Percentiles rank a stretch among this genome's conserved stretches.
phyloP scores from a whole-genome alignment of 2,329 filamentous ascomycete genomes.

The Colletotrichum spinosum region DNA sequence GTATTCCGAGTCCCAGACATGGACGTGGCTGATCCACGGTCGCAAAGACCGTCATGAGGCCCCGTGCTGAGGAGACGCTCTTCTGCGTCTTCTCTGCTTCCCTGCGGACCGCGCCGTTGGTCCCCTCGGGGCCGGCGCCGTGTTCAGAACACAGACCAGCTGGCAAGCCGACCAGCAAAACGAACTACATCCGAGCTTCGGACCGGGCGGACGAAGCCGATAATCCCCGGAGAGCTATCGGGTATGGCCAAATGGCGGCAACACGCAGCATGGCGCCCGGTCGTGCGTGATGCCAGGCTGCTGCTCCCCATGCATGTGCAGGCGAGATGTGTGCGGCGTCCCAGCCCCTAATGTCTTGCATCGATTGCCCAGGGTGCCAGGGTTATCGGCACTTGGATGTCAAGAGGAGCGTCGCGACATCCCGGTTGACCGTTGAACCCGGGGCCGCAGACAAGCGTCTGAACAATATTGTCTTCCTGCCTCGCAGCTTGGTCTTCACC shows the following conservation, averaged over 20 bases:
- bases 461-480: too few species aligned
- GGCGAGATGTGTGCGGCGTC: background rate
- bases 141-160: conserved; percentile 32
- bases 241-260: background rate
- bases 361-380: background rate
- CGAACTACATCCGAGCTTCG: conserved; percentile 9
- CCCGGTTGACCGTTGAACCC: too few species aligned
- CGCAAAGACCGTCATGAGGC: conserved; percentile 33
- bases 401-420: too few species aligned
- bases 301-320: background rate
- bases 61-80: conserved; percentile 15
- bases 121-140: conserved; percentile 26
- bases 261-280: background rate
- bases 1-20: conserved; percentile 11
- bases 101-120: conserved; percentile 30
- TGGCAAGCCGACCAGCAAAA: conserved; percentile 5
- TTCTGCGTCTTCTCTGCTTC: background rate
- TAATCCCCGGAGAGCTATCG: background rate
- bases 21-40: conserved; percentile 25
- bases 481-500: too few species aligned
- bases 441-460: too few species aligned
- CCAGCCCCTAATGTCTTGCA: background rate
- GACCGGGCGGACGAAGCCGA: background rate
- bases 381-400: too few species aligned
- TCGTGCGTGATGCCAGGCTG: background rate